These are phyloP conservation scores for Luffa aegyptiaca DNA, from an alignment of 306 rosid species.

Conservation along the genomic window DNA sequence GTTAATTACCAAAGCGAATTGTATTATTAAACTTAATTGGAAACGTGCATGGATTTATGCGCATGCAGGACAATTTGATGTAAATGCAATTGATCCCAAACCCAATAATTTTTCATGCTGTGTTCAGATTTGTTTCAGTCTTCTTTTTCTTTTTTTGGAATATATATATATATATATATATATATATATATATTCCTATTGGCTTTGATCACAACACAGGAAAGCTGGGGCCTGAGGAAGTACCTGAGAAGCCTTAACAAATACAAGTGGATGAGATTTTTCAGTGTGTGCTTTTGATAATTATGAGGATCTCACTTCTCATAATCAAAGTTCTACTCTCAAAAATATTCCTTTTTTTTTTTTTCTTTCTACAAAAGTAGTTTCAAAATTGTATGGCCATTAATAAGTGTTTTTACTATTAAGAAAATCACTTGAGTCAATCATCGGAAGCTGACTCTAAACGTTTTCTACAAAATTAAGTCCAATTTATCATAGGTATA, in stretches of 20 bases:
- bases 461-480: too few species aligned
- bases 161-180: too few species aligned
- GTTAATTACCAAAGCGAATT: neutral
- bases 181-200: too few species aligned
- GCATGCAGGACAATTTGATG: conserved; percentile 7
- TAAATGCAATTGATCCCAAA: neutral
- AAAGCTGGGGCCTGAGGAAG: neutral
- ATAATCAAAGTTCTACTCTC: neutral
- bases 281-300: neutral
- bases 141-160: neutral
- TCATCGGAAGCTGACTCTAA: neutral
- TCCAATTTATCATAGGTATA: too few species aligned
- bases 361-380: too few species aligned
- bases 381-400: neutral
- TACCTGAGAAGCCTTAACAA: neutral
- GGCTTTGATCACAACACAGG: neutral
- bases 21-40: neutral
- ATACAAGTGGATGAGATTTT: neutral
- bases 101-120: neutral
- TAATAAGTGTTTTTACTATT: too few species aligned
- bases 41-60: neutral
- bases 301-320: neutral
- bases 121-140: neutral
- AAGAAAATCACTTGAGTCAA: neutral
- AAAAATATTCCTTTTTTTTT: too few species aligned